A percentile compares a stretch with the other conserved stretches of the same genome.
These are phyloP conservation scores for Plasmopara muralis DNA, from an alignment of 352 stramenopile genomes.

Conservation along the genomic window DNA sequence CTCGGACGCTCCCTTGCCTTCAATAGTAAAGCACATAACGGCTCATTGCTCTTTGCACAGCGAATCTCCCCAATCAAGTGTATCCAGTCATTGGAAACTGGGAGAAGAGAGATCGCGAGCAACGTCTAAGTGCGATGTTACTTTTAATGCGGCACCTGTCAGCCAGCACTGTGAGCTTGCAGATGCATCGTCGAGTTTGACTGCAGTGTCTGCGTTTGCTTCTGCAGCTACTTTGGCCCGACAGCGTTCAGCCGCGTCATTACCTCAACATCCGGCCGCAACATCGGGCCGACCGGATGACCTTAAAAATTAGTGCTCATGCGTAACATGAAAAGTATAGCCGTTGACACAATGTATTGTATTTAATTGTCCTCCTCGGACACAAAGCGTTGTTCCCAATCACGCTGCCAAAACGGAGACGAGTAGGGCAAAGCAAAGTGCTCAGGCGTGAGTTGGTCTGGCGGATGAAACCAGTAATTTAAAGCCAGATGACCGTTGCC, in stretches of 20 bases:
- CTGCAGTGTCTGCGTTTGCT: constrained; percentile 48
- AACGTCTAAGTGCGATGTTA: constrained; percentile 17
- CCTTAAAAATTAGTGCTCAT: constrained; percentile 4
- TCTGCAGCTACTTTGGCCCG: constrained; percentile 39
- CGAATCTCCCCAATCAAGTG: constrained; percentile 12
- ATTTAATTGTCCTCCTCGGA: constrained; percentile 10
- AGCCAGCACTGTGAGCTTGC: background rate
- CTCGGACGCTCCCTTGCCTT: constrained; percentile 17
- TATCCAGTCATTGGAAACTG: constrained; percentile 23
- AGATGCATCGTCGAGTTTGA: constrained; percentile 28
- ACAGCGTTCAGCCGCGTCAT: constrained; percentile 46
- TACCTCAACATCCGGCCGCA: constrained; percentile 36
- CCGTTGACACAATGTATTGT: background rate
- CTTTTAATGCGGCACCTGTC: background rate
- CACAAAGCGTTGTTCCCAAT: constrained; percentile 49
- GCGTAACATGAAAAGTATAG: background rate
- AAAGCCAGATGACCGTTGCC: constrained; percentile 71
- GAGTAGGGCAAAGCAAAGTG: constrained; percentile 69
- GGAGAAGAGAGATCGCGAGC: constrained; percentile 11
- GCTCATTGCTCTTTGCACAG: background rate
- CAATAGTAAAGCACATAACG: constrained; percentile 14
- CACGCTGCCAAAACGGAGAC: constrained; percentile 60
- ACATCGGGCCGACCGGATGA: constrained; percentile 21
- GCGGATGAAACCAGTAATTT: constrained; percentile 89
- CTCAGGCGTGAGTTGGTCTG: constrained; percentile 40